These are phyloP conservation scores for Populus hybrid DNA, from an alignment of 441 rosid genomes.

Conservation along the genomic window DNA sequence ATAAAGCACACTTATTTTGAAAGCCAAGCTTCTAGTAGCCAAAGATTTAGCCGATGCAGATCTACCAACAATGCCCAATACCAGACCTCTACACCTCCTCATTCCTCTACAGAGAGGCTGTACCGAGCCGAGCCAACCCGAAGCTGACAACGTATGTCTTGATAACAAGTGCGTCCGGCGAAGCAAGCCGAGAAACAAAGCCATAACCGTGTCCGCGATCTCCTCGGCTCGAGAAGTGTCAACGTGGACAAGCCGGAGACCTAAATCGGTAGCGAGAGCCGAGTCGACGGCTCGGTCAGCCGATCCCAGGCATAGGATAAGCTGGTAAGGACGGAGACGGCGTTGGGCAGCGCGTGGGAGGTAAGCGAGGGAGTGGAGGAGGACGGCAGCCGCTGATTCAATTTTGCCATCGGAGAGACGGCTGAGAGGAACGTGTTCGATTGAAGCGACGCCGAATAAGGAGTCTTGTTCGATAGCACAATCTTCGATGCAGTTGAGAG, in stretches of 20 bases:
- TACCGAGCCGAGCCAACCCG: constrained; percentile 91
- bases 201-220: constrained; percentile 96
- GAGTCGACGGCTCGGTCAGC: constrained; percentile 88
- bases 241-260: constrained; percentile 89
- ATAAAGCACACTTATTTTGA: constrained; percentile 92
- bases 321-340: constrained; percentile 91
- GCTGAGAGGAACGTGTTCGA: constrained; percentile 90
- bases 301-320: constrained; percentile 88
- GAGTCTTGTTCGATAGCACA: constrained; percentile 74
- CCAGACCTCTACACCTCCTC: constrained; percentile 93
- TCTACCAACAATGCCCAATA: constrained; percentile 89
- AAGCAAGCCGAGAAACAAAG: constrained; percentile 86
- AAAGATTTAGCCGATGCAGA: constrained; percentile 82
- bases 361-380: constrained; percentile 88
- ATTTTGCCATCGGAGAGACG: constrained; percentile 81
- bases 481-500: constrained; percentile 93
- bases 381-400: constrained; percentile 83
- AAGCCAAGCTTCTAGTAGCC: constrained; percentile 85
- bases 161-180: constrained; percentile 87
- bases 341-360: constrained; percentile 98
- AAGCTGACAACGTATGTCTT: constrained; percentile 77
- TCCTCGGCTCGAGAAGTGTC: constrained; percentile 91
- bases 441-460: constrained; percentile 69
- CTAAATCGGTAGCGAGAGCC: constrained; percentile 82
- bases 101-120: constrained; percentile 93